Base-by-base conservation (phyloP, 805 yeast species). In the Saccharomyces mikatae region DNA sequence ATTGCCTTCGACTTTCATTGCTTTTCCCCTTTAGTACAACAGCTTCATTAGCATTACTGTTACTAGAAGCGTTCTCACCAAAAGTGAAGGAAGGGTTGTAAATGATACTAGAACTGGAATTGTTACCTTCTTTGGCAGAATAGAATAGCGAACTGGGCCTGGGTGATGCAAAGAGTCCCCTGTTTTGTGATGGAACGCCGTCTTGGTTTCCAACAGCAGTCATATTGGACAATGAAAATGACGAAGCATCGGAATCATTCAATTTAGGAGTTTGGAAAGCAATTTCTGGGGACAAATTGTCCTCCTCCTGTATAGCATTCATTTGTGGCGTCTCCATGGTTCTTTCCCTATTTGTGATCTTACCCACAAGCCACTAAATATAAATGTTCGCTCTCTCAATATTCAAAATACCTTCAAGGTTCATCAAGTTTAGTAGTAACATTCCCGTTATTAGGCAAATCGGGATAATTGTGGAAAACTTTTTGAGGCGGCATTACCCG, bases 41-140 rank as follows among this genome's bases (percentile, higher is more conserved):
- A n/a, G 21, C 51, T 41, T 46, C 26, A 22, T 22, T 22, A 28
- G 28, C 11, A 26, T 28, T 32, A 26, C 4, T 14, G 17, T 26
- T 44, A 11, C 50, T 30, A 9, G 46, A 22, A 17, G 36, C 48
- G 21, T 41, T 53, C 6, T 57, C 70, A 51, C 73, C 73, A 60
- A 69, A 69, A 2, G 67, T 63, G 51, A 69, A 69, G 1, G 66
- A 51, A 2, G 68, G 61, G 41, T 68, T 69, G 48, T 64, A 62
- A 17, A 69, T 64, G 26, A 69, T 36, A 52, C 69, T 67, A n/a
- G 71, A 66, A 49, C 71, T 66, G 5, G 73, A 69, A 46, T 66
- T 63, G 52, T 68, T 69, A 4, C 63, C 69, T 26, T 63, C 71
- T 24, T 61, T 59, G 6, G 58, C 50, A 1, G 68, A 57, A 50